phyloP scores from a whole-genome alignment of 805 yeast genomes.

The Wickerhamomyces ciferrii region DNA sequence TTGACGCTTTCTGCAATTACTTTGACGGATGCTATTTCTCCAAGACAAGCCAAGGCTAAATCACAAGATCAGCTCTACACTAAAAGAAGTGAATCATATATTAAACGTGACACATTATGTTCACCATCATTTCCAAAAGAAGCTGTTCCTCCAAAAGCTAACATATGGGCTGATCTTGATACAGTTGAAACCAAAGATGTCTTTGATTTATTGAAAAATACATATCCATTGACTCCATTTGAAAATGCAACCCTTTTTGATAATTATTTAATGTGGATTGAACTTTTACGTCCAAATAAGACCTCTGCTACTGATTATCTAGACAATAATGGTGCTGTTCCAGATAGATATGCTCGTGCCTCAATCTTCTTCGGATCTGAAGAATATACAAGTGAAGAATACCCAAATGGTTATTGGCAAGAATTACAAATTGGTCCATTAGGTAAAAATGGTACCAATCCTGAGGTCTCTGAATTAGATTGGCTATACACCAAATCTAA shows the following conservation, averaged over 20 bases:
- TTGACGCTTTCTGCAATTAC: neutral
- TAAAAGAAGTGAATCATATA: conserved; percentile 1
- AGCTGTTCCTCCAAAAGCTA: conserved; percentile 11
- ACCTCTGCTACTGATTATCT: conserved; percentile 20
- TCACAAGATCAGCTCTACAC: neutral
- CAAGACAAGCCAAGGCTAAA: conserved; percentile 4
- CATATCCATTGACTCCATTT: conserved; percentile 14
- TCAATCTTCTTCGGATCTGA: conserved; percentile 20
- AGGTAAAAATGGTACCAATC: conserved; percentile 7
- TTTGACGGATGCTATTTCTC: neutral
- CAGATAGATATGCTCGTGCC: conserved; percentile 18
- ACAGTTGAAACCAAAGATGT: conserved; percentile 15
- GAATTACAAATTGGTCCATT: conserved; percentile 20
- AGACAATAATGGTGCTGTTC: conserved; percentile 15
- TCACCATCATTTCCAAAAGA: conserved; percentile 9
- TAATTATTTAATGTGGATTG: conserved; percentile 20
- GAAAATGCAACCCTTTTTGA: conserved; percentile 17
- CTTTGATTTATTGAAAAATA: conserved; percentile 8
- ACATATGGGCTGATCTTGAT: conserved; percentile 18
- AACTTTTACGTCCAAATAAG: conserved; percentile 21
- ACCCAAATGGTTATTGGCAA: conserved; percentile 21
- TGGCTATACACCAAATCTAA: conserved; percentile 16
- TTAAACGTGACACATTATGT: conserved; percentile 1
- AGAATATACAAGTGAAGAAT: conserved; percentile 14
- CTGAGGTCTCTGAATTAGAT: conserved; percentile 7